Conservation (phyloP, 768 basidiomycete species). For the Wakefieldia striispora region DNA sequence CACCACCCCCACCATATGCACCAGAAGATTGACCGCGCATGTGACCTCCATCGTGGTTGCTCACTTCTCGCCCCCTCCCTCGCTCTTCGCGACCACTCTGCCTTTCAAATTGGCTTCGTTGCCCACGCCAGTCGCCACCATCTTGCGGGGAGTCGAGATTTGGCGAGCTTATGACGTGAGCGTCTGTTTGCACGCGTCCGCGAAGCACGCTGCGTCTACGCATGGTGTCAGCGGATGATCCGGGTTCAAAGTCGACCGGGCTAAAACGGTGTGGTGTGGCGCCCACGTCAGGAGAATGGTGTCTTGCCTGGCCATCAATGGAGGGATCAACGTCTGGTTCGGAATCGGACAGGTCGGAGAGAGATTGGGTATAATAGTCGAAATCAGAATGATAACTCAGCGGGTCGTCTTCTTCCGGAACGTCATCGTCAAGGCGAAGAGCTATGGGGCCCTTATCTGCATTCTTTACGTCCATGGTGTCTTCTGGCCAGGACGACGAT, state of each 20-base stretch:
- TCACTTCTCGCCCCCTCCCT: slow-evolving; percentile 7
- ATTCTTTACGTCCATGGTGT: slow-evolving; percentile 18
- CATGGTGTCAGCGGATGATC: slow-evolving; percentile 42
- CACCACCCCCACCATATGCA: slow-evolving; percentile 32
- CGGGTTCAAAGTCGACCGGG: slow-evolving; percentile 36
- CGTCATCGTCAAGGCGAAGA: slow-evolving; percentile 5
- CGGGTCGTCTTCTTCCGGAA: slow-evolving; percentile 28
- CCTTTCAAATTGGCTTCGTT: slow-evolving; percentile 12
- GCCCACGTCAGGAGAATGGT: slow-evolving; percentile 8
- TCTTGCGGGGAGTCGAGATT: slow-evolving; percentile 12
- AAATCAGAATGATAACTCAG: slow-evolving; percentile 36
- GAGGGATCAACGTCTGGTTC: slow-evolving; percentile 20
- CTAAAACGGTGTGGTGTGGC: slow-evolving; percentile 21
- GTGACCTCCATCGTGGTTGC: slow-evolving; percentile 12
- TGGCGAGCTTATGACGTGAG: neutral
- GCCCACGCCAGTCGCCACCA: slow-evolving; percentile 20
- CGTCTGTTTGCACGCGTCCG: neutral
- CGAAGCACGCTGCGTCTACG: slow-evolving; percentile 2
- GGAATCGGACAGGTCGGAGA: slow-evolving; percentile 31
- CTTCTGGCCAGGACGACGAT: slow-evolving; percentile 31
- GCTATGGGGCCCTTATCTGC: slow-evolving; percentile 11
- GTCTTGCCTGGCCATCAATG: neutral
- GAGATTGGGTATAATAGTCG: slow-evolving; percentile 35
- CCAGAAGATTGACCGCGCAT: slow-evolving; percentile 20
- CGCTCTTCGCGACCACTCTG: slow-evolving; percentile 13